Conservation (phyloP, 2,329 filamentous ascomycete genomes). For the Phoma sp. region DNA sequence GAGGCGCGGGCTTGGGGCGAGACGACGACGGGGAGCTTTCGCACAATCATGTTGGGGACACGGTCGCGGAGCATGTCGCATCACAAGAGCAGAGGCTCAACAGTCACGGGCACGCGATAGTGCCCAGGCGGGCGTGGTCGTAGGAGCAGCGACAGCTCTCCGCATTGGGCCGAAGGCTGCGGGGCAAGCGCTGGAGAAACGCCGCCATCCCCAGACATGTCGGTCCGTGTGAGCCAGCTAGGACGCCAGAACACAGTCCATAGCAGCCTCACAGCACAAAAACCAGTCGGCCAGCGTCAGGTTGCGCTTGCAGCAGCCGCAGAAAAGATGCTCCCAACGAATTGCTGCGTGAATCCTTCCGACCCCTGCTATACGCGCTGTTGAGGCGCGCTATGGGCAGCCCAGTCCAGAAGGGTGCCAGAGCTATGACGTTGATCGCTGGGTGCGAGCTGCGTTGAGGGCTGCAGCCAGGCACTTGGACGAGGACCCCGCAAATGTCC, state of each 20-base stretch:
- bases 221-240: constrained; percentile 10
- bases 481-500: constrained; percentile 42
- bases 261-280: constrained; percentile 8
- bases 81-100: constrained; percentile 21
- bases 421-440: constrained; percentile 45
- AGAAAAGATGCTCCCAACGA: constrained; percentile 8
- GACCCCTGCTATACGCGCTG: constrained; percentile 22
- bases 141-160: constrained; percentile 32
- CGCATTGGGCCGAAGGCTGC: constrained; percentile 30
- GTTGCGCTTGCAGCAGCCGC: constrained; percentile 6
- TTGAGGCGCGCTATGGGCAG: constrained; percentile 28
- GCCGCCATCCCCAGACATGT: constrained; percentile 9
- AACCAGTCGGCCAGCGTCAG: not conserved
- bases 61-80: constrained; percentile 21
- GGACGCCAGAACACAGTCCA: constrained; percentile 1
- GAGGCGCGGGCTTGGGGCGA: constrained; percentile 52
- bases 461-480: constrained; percentile 37
- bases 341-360: constrained; percentile 31
- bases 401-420: constrained; percentile 16
- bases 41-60: constrained; percentile 31
- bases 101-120: constrained; percentile 19
- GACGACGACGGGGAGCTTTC: constrained; percentile 38
- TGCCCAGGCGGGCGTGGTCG: constrained; percentile 11
- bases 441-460: constrained; percentile 41
- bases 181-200: constrained; percentile 10